A percentile compares a stretch with the other conserved stretches of the same genome.
Evolutionary conservation across 2,329 filamentous ascomycete species (phyloP).

Genomic region (Fusarium luffae): DNA sequence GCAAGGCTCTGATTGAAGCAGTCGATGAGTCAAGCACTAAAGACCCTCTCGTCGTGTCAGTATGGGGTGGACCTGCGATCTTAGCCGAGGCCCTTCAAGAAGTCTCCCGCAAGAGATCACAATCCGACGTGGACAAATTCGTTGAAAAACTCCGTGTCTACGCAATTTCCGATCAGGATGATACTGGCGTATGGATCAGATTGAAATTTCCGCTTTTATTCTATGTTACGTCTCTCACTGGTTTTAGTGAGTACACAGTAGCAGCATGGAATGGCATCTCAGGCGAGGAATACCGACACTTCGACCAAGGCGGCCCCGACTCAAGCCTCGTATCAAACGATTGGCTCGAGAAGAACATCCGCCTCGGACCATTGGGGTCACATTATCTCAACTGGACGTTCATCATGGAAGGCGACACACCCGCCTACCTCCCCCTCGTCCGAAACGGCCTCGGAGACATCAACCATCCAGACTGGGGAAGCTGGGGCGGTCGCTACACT

Average conservation of each 20-base stretch:
- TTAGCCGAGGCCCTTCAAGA: conserved; percentile 61
- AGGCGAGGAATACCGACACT: conserved; percentile 8
- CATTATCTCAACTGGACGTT: conserved; percentile 13
- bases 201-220: conserved; percentile 65
- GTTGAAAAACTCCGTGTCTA: conserved; percentile 60
- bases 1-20: conserved; percentile 53
- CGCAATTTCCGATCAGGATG: conserved; percentile 69
- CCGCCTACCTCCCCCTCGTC: background rate
- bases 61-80: conserved; percentile 65
- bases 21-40: conserved; percentile 14
- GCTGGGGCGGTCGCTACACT: conserved; percentile 21
- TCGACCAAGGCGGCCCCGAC: conserved; percentile 17
- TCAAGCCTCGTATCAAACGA: background rate
- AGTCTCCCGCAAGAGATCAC: conserved; percentile 41
- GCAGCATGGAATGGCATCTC: conserved; percentile 67
- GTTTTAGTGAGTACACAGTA: conserved; percentile 63
- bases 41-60: conserved; percentile 61
- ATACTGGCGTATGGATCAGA: too few relatives aligned
- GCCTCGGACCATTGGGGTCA: conserved; percentile 3
- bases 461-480: conserved; percentile 22
- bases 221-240: conserved; percentile 66
- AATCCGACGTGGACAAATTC: conserved; percentile 50
- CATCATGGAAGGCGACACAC: conserved; percentile 27
- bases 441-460: conserved; percentile 9
- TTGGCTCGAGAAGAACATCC: conserved; percentile 11